Percentiles rank a stretch among this genome's conserved stretches.
Conservation (phyloP, 805 yeast genomes). For the Kodamaea restingae region DNA sequence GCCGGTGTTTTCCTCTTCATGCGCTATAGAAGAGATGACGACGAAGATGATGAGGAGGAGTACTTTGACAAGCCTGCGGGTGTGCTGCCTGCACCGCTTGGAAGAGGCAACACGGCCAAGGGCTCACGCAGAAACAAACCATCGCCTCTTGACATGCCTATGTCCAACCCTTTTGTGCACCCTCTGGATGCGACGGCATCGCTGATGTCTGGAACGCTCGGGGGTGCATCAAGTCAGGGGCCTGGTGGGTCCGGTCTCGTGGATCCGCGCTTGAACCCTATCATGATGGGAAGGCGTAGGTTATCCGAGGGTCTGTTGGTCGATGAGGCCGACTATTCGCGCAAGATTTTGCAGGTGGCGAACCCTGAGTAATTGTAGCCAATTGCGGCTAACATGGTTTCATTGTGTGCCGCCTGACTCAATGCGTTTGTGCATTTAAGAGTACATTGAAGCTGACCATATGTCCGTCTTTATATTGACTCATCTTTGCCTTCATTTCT, state of each 20-base stretch:
- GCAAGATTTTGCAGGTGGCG: slow-evolving; percentile 80
- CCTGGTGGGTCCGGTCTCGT: slow-evolving; percentile 15
- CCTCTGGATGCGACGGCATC: slow-evolving; percentile 47
- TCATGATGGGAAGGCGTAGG: slow-evolving; percentile 78
- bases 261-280: slow-evolving; percentile 69
- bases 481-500: slow-evolving; percentile 3
- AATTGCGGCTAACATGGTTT: background rate
- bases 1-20: slow-evolving; percentile 28
- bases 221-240: background rate
- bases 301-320: slow-evolving; percentile 83
- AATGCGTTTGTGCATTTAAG: too few species aligned
- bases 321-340: slow-evolving; percentile 76
- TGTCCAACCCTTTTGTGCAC: slow-evolving; percentile 60
- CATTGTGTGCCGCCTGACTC: too few species aligned
- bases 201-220: slow-evolving; percentile 4
- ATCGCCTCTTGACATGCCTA: slow-evolving; percentile 35
- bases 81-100: slow-evolving; percentile 22
- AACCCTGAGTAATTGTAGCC: slow-evolving; percentile 48
- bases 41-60: slow-evolving; percentile 42
- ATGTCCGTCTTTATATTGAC: too few species aligned
- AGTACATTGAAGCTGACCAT: too few species aligned
- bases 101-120: slow-evolving; percentile 37
- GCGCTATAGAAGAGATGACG: slow-evolving; percentile 45
- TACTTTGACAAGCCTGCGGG: slow-evolving; percentile 22
- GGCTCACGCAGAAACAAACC: slow-evolving; percentile 24